Evolutionary conservation across 164 flowering plant genomes (phyloP).

Genomic region (Magnolia officinalis): DNA sequence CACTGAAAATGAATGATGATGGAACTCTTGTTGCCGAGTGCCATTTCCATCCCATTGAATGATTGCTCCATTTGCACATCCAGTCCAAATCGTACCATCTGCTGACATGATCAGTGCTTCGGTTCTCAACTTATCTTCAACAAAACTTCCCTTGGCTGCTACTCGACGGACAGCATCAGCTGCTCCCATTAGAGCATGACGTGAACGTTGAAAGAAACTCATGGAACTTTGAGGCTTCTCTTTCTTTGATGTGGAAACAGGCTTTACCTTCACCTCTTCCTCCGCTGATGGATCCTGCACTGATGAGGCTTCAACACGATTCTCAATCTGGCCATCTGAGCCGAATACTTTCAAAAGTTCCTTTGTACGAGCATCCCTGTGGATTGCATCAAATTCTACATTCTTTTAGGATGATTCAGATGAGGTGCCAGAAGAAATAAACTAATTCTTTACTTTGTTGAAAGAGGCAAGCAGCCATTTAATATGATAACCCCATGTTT

Average conservation of each 20-base stretch:
- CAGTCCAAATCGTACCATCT: conserved; percentile 93
- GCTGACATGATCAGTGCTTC: conserved; percentile 62
- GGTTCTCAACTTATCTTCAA: conserved; percentile 67
- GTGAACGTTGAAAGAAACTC: conserved; percentile 78
- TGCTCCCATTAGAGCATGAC: conserved; percentile 97
- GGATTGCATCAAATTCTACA: conserved; percentile 1
- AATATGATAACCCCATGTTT: no score
- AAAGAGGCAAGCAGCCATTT: no score
- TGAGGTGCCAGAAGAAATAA: neutral
- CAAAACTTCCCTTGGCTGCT: conserved; percentile 67
- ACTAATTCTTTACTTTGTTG: neutral
- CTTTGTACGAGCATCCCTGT: conserved; percentile 94
- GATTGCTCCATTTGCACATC: conserved; percentile 76
- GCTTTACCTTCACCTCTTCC: conserved; percentile 73
- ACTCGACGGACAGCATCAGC: conserved; percentile 97
- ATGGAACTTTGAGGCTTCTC: conserved; percentile 60
- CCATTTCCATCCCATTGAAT: conserved; percentile 97
- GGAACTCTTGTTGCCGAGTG: conserved; percentile 66
- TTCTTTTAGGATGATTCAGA: conserved; percentile 2
- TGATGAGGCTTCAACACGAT: conserved; percentile 54
- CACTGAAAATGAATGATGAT: conserved; percentile 53
- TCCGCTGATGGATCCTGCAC: conserved; percentile 50
- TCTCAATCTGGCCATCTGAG: conserved; percentile 79
- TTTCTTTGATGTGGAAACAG: conserved; percentile 65
- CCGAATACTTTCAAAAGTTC: conserved; percentile 86